A percentile compares a stretch with the other conserved stretches of the same genome.
Evolutionary conservation across 2,329 filamentous ascomycete genomes (phyloP).

Genomic region (Microcyclosporella mali): DNA sequence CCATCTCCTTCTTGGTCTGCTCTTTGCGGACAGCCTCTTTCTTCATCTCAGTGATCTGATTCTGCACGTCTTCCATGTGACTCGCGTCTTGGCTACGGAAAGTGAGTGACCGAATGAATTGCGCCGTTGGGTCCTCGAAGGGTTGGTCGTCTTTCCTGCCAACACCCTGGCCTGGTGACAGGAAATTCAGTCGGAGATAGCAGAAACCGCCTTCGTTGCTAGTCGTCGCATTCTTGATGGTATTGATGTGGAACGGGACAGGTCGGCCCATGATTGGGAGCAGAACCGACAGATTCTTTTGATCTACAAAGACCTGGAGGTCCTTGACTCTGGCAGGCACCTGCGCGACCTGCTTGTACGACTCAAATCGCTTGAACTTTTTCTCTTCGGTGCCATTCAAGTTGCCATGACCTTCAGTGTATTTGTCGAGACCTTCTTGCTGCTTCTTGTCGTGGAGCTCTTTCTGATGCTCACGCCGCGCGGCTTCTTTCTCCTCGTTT

Average conservation of each 20-base stretch:
- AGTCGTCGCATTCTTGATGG: constrained; percentile 98
- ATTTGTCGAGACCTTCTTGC: constrained; percentile 76
- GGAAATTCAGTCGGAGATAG: constrained; percentile 92
- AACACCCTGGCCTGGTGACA: constrained; percentile 94
- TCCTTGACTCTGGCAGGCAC: constrained; percentile 77
- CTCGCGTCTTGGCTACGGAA: constrained; percentile 87
- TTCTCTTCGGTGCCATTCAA: constrained; percentile 90
- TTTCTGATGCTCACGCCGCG: constrained; percentile 85
- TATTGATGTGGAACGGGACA: constrained; percentile 95
- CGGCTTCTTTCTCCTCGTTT: constrained; percentile 83
- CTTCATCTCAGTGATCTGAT: constrained; percentile 93
- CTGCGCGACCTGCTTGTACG: constrained; percentile 96
- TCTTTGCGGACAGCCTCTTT: constrained; percentile 87
- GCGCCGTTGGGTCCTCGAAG: constrained; percentile 90
- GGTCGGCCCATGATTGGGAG: constrained; percentile 96
- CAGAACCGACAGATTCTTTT: constrained; percentile 83
- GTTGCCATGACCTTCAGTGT: constrained; percentile 75
- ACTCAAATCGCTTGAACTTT: constrained; percentile 98
- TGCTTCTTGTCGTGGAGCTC: constrained; percentile 84
- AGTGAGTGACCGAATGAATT: constrained; percentile 92
- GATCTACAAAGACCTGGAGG: constrained; percentile 81
- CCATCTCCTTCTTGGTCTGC: constrained; percentile 98
- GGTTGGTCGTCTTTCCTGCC: constrained; percentile 95
- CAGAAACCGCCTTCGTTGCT: constrained; percentile 93
- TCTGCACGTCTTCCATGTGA: constrained; percentile 82